Evolutionary conservation across 129 eudicot genomes (phyloP), one percentile per base, ranked within the genome.

Genomic region (Centaurea solstitialis): DNA sequence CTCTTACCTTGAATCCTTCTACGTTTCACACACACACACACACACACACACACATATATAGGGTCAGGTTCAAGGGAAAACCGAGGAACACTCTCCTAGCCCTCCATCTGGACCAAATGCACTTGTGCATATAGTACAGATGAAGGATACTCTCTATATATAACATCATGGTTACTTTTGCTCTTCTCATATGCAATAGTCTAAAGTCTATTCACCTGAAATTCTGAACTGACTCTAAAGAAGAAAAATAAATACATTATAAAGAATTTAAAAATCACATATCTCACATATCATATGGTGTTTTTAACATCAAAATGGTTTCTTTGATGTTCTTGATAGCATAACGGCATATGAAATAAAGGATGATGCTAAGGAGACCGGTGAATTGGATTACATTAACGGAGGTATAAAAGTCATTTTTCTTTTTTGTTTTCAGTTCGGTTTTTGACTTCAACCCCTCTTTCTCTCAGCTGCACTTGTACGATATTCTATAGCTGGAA

Each of bases 311-410:
- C 18, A 23, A 33, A 7, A 18, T 33, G 26, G 13, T 69, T 24
- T 40, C 24, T 43, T 77, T 66, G 38, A 75, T 47, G 59, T 8
- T 76, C 22, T 21, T 85, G 37, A 50, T 85, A 95, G 99, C 39
- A 95, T 96, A 41, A 96, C 99, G 0, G 98, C 99, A 17, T 91
- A 91, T 84, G 78, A 87, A 21, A 86, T 96, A 74, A 73, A 85
- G 81, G 88, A 93, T 7, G 98, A 93, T 79, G 92, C 89, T 38
- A 40, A 72, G 47, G 71, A 84, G 71, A 89, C 98, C 4, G 99
- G 99, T 2, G 99, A 96, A 88, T 75, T 96, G 38, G 99, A 96
- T 85, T 96, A 96, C 65, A 89, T 96, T 75, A 96, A 93, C 82
- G 99, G 95, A 84, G 99, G 99, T 93, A 89, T 24, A 12, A 15